Percentiles rank a stretch among this genome's conserved stretches.
phyloP scores from a whole-genome alignment of 108 stramenopile species.

The Cyclostephanos tholiformis region DNA sequence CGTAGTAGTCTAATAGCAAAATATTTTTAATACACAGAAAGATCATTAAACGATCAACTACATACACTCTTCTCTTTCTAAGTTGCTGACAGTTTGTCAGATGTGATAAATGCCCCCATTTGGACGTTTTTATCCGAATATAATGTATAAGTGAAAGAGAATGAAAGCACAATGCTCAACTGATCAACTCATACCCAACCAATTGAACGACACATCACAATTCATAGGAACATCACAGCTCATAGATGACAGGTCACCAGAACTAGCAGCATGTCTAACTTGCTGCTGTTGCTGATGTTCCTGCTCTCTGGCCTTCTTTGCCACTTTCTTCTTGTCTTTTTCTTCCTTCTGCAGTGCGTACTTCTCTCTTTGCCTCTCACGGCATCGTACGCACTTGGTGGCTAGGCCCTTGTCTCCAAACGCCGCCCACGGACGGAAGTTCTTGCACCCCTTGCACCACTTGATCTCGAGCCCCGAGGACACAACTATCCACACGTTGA shows the following conservation, averaged over 20 bases:
- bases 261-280: slow-evolving; percentile 13
- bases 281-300: slow-evolving; percentile 9
- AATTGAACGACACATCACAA: not conserved
- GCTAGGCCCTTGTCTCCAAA: slow-evolving; percentile 91
- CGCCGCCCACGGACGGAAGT: slow-evolving; percentile 89
- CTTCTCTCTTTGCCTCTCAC: slow-evolving; percentile 87
- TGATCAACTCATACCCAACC: not conserved
- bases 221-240: not conserved
- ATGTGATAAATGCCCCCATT: no score
- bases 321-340: slow-evolving; percentile 49
- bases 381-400: slow-evolving; percentile 87
- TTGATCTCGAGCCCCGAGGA: slow-evolving; percentile 81
- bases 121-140: no score
- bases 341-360: slow-evolving; percentile 85
- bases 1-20: no score
- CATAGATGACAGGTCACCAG: not conserved
- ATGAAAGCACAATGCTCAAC: no score
- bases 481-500: slow-evolving; percentile 87
- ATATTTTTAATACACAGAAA: no score
- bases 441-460: slow-evolving; percentile 95
- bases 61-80: no score
- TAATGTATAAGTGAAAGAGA: no score
- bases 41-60: no score
- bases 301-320: not conserved
- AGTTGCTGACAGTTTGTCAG: no score